phyloP scores from a whole-genome alignment of 805 yeast genomes.

The Yamadazyma akitaensis region DNA sequence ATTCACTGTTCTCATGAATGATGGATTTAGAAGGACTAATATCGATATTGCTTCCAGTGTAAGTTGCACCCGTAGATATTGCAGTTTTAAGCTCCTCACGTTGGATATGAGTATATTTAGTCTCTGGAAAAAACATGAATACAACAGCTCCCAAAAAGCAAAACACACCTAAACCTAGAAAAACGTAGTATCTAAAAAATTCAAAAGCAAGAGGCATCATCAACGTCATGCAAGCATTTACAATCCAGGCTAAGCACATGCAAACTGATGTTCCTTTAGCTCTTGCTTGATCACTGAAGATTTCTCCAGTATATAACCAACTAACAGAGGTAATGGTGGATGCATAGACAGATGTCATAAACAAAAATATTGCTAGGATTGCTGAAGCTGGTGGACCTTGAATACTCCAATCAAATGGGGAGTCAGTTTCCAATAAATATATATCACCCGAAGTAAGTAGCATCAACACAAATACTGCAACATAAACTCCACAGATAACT shows the following conservation, averaged over 20 bases:
- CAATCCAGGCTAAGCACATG: conserved; percentile 45
- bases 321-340: conserved; percentile 45
- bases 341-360: conserved; percentile 46
- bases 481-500: conserved; percentile 33
- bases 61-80: not conserved
- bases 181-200: conserved; percentile 37
- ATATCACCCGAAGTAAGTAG: conserved; percentile 19
- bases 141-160: conserved; percentile 31
- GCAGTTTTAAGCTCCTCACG: conserved; percentile 3
- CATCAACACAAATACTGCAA: conserved; percentile 34
- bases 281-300: conserved; percentile 44
- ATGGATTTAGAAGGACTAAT: not conserved
- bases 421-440: not conserved
- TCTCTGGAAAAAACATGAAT: conserved; percentile 42
- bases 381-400: conserved; percentile 35
- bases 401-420: conserved; percentile 14
- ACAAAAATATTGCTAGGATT: conserved; percentile 42
- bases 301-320: conserved; percentile 50
- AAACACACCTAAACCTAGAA: conserved; percentile 32
- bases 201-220: conserved; percentile 38
- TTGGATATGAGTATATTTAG: conserved; percentile 21
- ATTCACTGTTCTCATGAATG: not conserved
- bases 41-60: not conserved
- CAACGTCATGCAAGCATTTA: conserved; percentile 35
- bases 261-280: conserved; percentile 46